Percentiles rank a stretch among this genome's conserved stretches.
These are phyloP conservation scores for Debaryomyces prosopidis DNA, from an alignment of 805 yeast species.

Conservation along the genomic window DNA sequence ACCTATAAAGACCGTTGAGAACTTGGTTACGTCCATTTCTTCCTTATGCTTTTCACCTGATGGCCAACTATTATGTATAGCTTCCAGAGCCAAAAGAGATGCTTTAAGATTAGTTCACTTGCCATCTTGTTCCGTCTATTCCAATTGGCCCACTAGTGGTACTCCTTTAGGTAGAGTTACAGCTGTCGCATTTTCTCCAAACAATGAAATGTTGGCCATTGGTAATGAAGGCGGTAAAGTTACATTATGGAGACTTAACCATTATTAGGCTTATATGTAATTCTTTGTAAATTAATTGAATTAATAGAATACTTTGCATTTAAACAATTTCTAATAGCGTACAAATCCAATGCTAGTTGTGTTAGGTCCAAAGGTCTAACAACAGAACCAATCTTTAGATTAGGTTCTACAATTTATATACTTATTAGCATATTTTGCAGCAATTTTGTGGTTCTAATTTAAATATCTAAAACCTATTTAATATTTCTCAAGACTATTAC, in stretches of 20 bases:
- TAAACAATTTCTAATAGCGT: background rate
- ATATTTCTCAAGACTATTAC: too few relatives aligned
- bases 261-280: slow-evolving; percentile 48
- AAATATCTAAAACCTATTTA: too few relatives aligned
- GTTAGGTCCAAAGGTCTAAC: too few relatives aligned
- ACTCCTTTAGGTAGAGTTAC: slow-evolving; percentile 97
- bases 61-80: slow-evolving; percentile 85
- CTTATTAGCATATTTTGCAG: too few relatives aligned
- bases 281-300: background rate
- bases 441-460: too few relatives aligned
- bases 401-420: too few relatives aligned
- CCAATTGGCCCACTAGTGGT: slow-evolving; percentile 96
- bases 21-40: slow-evolving; percentile 79
- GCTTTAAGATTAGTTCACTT: slow-evolving; percentile 84
- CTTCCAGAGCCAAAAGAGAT: slow-evolving; percentile 83
- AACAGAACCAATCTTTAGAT: too few relatives aligned
- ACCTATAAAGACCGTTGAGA: slow-evolving; percentile 70
- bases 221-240: slow-evolving; percentile 92
- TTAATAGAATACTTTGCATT: background rate
- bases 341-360: too few relatives aligned
- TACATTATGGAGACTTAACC: slow-evolving; percentile 85
- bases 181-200: slow-evolving; percentile 73
- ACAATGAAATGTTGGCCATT: slow-evolving; percentile 77
- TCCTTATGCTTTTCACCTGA: slow-evolving; percentile 74
- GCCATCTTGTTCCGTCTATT: slow-evolving; percentile 81